These are phyloP conservation scores for Vitis hybrid DNA, from an alignment of 177 flowering plant species.

Conservation along the genomic window DNA sequence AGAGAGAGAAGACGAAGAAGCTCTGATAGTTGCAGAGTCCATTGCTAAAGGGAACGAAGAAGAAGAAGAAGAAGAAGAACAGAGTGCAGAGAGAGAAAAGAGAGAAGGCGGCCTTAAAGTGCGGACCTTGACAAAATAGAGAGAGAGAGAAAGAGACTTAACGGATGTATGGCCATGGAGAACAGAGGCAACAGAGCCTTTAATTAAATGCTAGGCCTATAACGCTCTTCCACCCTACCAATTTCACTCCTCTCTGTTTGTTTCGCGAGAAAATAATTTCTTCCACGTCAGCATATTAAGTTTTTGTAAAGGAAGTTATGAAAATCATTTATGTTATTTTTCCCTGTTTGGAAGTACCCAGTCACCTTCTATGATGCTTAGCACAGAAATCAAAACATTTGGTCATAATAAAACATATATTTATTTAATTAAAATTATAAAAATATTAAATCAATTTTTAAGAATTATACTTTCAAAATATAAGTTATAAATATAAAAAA, in stretches of 20 bases:
- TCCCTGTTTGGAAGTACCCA: no score
- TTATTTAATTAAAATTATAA: no score
- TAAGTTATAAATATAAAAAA: no score
- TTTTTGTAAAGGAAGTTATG: background rate
- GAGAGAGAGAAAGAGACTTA: slow-evolving; percentile 9
- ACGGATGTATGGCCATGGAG: slow-evolving; percentile 1
- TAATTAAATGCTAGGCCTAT: background rate
- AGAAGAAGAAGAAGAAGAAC: slow-evolving; percentile 16
- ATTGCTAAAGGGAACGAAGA: slow-evolving; percentile 26
- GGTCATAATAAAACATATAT: no score
- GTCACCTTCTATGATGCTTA: no score
- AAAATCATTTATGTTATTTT: no score
- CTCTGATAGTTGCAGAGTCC: slow-evolving; percentile 21
- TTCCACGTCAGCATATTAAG: no score
- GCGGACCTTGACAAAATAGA: slow-evolving; percentile 11
- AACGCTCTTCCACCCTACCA: background rate
- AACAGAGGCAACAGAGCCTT: slow-evolving; percentile 17
- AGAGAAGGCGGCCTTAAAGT: slow-evolving; percentile 9
- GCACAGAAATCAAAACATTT: background rate
- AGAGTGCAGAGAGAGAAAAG: background rate
- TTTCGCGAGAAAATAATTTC: no score
- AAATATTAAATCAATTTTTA: no score
- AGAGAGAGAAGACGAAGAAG: slow-evolving; percentile 20
- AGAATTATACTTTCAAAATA: no score
- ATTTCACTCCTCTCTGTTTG: no score